Conservation (phyloP, 2,329 filamentous ascomycete genomes). For the Metarhizium guizhouense region DNA sequence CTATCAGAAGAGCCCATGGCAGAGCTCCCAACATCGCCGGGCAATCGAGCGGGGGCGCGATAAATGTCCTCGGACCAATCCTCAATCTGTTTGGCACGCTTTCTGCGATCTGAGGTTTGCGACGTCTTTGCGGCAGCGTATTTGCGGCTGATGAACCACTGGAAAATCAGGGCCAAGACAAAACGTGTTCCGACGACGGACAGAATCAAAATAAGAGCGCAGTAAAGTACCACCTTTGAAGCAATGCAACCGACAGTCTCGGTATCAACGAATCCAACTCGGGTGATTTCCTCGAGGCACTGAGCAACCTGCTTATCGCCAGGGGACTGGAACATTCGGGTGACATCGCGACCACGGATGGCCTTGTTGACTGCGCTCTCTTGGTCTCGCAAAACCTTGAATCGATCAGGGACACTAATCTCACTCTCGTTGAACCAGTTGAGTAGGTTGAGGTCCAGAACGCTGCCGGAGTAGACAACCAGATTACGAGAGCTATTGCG, state of each 20-base stretch:
- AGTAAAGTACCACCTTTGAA: constrained; percentile 91
- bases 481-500: constrained; percentile 83
- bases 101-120: constrained; percentile 69
- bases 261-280: constrained; percentile 91
- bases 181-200: constrained; percentile 84
- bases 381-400: constrained; percentile 70
- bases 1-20: constrained; percentile 53
- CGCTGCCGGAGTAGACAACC: constrained; percentile 88
- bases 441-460: constrained; percentile 81
- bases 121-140: constrained; percentile 83
- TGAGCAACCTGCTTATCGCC: constrained; percentile 73
- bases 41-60: constrained; percentile 72
- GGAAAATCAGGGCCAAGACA: constrained; percentile 79
- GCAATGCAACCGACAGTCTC: constrained; percentile 96
- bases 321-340: constrained; percentile 72
- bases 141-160: constrained; percentile 87
- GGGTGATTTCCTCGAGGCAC: constrained; percentile 89
- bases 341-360: constrained; percentile 79
- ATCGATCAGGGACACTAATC: constrained; percentile 65
- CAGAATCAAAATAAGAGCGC: constrained; percentile 85
- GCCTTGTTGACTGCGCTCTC: constrained; percentile 47
- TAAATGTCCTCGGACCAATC: constrained; percentile 99
- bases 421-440: constrained; percentile 82
- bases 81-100: constrained; percentile 87
- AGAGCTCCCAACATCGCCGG: constrained; percentile 62